These are phyloP conservation scores for Trypanosoma rangeli DNA, from an alignment of 208 protist genomes.

Conservation along the genomic window DNA sequence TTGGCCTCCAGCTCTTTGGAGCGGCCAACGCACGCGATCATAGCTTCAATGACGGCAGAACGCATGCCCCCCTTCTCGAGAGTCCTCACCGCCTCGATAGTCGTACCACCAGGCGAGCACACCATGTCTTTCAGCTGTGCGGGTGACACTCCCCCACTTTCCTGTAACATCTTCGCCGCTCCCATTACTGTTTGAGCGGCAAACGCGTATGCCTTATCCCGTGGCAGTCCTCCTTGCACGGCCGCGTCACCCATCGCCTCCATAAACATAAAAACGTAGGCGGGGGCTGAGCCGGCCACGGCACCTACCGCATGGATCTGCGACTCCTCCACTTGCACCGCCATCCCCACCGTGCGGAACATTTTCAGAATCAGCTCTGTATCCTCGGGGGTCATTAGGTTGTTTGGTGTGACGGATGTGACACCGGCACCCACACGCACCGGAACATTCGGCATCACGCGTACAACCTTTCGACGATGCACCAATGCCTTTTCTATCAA, in stretches of 20 bases:
- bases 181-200: constrained; percentile 93
- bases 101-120: constrained; percentile 94
- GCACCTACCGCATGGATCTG: constrained; percentile 94
- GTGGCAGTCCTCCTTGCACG: constrained; percentile 87
- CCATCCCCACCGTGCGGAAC: constrained; percentile 76
- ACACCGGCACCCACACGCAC: constrained; percentile 76
- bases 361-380: constrained; percentile 40
- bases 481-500: constrained; percentile 69
- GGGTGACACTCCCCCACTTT: constrained; percentile 57
- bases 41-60: constrained; percentile 91
- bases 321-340: constrained; percentile 58
- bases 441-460: constrained; percentile 97
- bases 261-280: constrained; percentile 96
- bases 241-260: constrained; percentile 96
- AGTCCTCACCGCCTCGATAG: constrained; percentile 92
- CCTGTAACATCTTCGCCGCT: constrained; percentile 90
- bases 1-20: constrained; percentile 79
- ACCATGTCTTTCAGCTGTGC: constrained; percentile 92
- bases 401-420: constrained; percentile 59
- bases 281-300: constrained; percentile 93
- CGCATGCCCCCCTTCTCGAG: constrained; percentile 92
- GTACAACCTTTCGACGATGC: constrained; percentile 60
- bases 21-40: constrained; percentile 87
- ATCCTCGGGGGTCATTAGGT: constrained; percentile 45
- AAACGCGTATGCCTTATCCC: constrained; percentile 82